phyloP scores from a whole-genome alignment of 2,329 filamentous ascomycete genomes.

The Amauroascus verrucosus region DNA sequence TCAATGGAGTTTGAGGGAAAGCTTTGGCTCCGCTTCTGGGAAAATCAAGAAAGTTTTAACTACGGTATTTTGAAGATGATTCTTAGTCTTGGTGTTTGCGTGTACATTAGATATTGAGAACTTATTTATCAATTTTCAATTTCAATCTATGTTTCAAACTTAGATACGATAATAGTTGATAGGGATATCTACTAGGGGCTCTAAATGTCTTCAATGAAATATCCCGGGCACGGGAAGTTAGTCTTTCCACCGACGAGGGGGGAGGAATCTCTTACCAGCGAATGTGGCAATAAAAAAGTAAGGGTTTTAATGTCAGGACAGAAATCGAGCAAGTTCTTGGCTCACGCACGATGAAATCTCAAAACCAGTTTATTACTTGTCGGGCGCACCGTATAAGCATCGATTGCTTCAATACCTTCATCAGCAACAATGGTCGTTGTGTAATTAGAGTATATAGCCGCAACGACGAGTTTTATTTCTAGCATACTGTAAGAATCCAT shows the following conservation, averaged over 20 bases:
- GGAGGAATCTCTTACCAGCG: background rate
- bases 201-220: background rate
- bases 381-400: conserved; percentile 54
- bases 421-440: conserved; percentile 52
- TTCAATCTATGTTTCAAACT: too few species aligned
- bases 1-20: conserved; percentile 8
- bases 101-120: conserved; percentile 1
- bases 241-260: background rate
- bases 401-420: conserved; percentile 52
- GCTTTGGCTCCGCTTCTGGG: background rate
- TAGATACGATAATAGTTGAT: too few species aligned
- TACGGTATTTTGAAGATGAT: background rate
- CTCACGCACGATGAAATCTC: conserved; percentile 38
- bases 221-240: background rate
- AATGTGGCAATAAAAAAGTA: background rate
- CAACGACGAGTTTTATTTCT: conserved; percentile 65
- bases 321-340: background rate
- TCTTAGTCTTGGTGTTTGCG: background rate
- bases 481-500: conserved; percentile 10
- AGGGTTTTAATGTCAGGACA: background rate
- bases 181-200: too few species aligned
- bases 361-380: conserved; percentile 49
- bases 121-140: too few species aligned
- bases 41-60: background rate
- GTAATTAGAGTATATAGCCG: conserved; percentile 61